Base-by-base conservation (phyloP, 306 rosid species). In the Vachellia collinsii region DNA sequence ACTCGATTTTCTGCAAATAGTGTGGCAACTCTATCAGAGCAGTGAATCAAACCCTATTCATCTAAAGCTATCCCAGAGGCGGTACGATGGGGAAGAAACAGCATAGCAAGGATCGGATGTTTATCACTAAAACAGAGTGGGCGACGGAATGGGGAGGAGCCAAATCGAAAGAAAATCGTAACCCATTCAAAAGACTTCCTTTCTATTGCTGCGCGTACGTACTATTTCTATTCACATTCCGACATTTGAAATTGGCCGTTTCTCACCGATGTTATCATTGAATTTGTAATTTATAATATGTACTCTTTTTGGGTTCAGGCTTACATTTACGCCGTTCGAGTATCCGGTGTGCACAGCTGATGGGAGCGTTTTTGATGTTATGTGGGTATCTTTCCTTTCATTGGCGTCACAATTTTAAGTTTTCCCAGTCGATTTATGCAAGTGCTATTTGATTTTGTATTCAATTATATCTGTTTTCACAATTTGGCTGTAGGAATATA, bases 71-170 rank as follows among this genome's bases (percentile, higher is more conserved):
- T 51, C 48, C 20, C 17, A 22, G 44, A 48, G 38, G 76, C 71
- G 47, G 38, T 66, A 68, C 71, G 48, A 95, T 95, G 98, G 99
- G 97, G 88, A 95, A 95, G 92, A 93, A 95, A 80, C 99, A 93
- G 81, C 99, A 93, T 74, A 95, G 99, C 83, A 95, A 95, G 75
- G 98, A 95, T 69, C 87, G 99, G 19, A 90, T 95, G 97, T 95
- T 75, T 87, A 86, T 95, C 54, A 95, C 99, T 47, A 93, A 88
- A 80, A 95, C 99, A n/a, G 99, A 95, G 85, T 95, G 99, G 98
- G 98, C 98, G 37, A 91, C 98, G 11, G 99, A 95, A 79, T 95
- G 98, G 98, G 99, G 98, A 11, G 98, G 99, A 79, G 95, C 92
- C 78, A 95, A 95, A 83, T 72, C 98, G 87, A 93, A 93, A 82